phyloP scores from a whole-genome alignment of 768 basidiomycete species.

The Lanmaoa pseudosensibilis region DNA sequence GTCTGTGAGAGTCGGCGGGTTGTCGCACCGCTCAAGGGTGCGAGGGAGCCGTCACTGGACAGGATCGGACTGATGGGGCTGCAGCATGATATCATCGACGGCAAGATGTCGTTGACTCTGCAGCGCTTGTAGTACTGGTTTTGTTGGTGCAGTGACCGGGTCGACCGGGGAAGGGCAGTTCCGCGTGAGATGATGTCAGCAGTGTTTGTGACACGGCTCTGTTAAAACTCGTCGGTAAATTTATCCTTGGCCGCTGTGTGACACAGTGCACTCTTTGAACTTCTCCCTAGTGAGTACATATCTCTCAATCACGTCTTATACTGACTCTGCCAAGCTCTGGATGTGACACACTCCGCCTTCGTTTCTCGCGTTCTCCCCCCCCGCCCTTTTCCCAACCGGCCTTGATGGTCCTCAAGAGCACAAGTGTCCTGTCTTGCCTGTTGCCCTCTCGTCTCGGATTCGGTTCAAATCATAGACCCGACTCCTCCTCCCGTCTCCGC shows the following conservation, averaged over 20 bases:
- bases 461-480: slow-evolving; percentile 18
- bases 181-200: slow-evolving; percentile 17
- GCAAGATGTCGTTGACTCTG: too few species aligned
- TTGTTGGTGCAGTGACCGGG: too few species aligned
- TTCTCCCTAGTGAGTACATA: too few species aligned
- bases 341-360: slow-evolving; percentile 3
- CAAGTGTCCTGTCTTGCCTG: slow-evolving; percentile 35
- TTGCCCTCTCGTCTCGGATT: slow-evolving; percentile 40
- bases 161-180: neutral
- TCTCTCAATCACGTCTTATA: neutral
- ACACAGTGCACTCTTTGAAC: slow-evolving; percentile 12
- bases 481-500: neutral
- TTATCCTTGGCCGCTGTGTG: slow-evolving; percentile 15
- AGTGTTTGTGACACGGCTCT: neutral
- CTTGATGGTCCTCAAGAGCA: slow-evolving; percentile 38
- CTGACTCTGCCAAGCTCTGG: neutral
- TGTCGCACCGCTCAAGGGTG: too few species aligned
- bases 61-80: neutral
- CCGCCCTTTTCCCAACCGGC: neutral
- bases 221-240: slow-evolving; percentile 1
- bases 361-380: neutral
- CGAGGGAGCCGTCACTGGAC: neutral
- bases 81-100: too few species aligned
- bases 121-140: too few species aligned
- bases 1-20: too few species aligned